Base-by-base conservation (phyloP, 495 filamentous ascomycete species). In the Aspergillus olivimuriae region DNA sequence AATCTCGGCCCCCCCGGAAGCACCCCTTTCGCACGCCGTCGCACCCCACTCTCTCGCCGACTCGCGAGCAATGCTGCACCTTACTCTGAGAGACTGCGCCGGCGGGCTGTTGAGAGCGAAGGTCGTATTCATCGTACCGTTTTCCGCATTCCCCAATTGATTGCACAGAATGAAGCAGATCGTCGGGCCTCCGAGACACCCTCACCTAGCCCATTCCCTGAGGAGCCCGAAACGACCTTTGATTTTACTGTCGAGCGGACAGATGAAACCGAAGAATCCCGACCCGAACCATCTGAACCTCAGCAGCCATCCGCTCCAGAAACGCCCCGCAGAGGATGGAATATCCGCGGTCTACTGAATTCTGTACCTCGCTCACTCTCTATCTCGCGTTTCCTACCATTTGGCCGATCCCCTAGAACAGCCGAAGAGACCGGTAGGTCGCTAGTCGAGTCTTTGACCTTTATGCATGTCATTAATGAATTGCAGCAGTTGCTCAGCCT, bases 101-200 rank as follows among this genome's bases (percentile, higher is more conserved):
- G 61, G 11, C 65, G 62, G 17, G 49, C 48, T 8, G 55, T 37
- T 1, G 58, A 66, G 34, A 40, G 45, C 10, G 44, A 51, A 26
- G 65, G 65, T 9, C 56, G 60, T 4, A 57, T 70, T 16, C 49
- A 60, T 18, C 46, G 45, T 2, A 70, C 66, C 9, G 37, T 64
- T 10, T 64, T 58, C n/a, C 63, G 65, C n/a, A 32, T 68, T n/a
- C 58, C 62, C 2, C 41, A 64, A n/a, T 47, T 60, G 6, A 32
- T 68, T 19, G 52, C 55, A 12, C 60, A 67, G 50, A 46, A 42
- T 10, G 56, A 56, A 11, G 43, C 51, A 9, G 53, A 59, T 36
- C 51, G 57, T 10, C 51, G 10, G 15, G 45, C 49, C 4, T 41
- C 46, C 2, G 47, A 44, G 34, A n/a, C 40, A 6, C 17, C 40